A percentile compares a stretch with the other conserved stretches of the same genome.
Evolutionary conservation across 2,329 filamentous ascomycete species (phyloP).

Genomic region (Dryadomyces quercus-mongolicae): DNA sequence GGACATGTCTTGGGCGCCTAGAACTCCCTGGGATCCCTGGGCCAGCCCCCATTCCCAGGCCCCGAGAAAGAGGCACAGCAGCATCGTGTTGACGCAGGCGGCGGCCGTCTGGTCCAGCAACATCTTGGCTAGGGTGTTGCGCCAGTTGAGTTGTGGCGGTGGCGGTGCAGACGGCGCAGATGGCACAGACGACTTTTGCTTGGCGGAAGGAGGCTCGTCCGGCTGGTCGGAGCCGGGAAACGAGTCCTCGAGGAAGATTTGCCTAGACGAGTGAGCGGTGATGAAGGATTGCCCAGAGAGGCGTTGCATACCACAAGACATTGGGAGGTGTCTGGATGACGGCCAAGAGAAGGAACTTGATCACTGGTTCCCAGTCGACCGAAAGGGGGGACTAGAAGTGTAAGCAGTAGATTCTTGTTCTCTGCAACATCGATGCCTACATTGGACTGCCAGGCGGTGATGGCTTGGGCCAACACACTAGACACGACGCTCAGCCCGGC

Average conservation of each 20-base stretch:
- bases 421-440: slow-evolving; percentile 23
- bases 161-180: slow-evolving; percentile 17
- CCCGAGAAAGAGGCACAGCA: slow-evolving; percentile 47
- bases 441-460: slow-evolving; percentile 48
- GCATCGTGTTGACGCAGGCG: slow-evolving; percentile 50
- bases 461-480: slow-evolving; percentile 60
- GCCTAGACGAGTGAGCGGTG: slow-evolving; percentile 31
- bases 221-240: slow-evolving; percentile 51
- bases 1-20: slow-evolving; percentile 10
- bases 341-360: slow-evolving; percentile 68
- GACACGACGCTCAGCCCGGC: slow-evolving; percentile 53
- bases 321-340: slow-evolving; percentile 69
- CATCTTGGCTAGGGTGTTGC: slow-evolving; percentile 57
- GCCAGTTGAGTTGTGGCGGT: slow-evolving; percentile 36
- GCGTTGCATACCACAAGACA: slow-evolving; percentile 54
- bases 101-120: slow-evolving; percentile 57
- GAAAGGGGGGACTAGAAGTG: slow-evolving; percentile 40
- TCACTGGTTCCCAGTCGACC: slow-evolving; percentile 54
- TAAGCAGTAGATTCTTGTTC: background rate
- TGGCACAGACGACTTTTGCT: slow-evolving; percentile 17
- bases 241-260: slow-evolving; percentile 60
- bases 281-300: too few relatives aligned
- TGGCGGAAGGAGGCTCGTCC: background rate
- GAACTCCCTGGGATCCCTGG: background rate
- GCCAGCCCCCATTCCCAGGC: slow-evolving; percentile 18